A percentile compares a stretch with the other conserved stretches of the same genome.
These are phyloP conservation scores for Candida khao-thaluensis DNA, from an alignment of 805 yeast species.

Conservation along the genomic window DNA sequence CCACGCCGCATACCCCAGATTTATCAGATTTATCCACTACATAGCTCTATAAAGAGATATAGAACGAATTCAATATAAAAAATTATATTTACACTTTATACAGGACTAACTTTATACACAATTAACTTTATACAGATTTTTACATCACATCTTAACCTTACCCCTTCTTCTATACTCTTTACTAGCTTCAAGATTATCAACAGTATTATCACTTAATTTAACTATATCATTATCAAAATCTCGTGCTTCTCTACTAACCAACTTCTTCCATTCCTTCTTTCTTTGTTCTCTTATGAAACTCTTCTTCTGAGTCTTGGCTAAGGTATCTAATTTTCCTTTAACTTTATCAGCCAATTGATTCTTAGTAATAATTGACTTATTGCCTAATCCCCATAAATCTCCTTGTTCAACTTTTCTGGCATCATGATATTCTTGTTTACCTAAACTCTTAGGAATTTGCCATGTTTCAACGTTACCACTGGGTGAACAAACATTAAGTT, in stretches of 20 bases:
- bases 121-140: no score
- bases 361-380: slow-evolving; percentile 34
- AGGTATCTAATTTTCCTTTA: slow-evolving; percentile 33
- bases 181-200: slow-evolving; percentile 31
- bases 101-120: no score
- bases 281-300: slow-evolving; percentile 36
- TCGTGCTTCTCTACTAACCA: slow-evolving; percentile 23
- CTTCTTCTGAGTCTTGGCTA: slow-evolving; percentile 39
- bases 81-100: no score
- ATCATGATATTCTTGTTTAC: slow-evolving; percentile 78
- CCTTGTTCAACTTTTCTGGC: slow-evolving; percentile 84
- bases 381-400: slow-evolving; percentile 73
- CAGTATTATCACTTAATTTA: slow-evolving; percentile 26
- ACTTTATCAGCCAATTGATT: slow-evolving; percentile 29
- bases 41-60: no score
- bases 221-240: slow-evolving; percentile 27
- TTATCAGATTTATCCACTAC: no score
- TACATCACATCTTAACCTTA: no score
- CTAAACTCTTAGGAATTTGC: slow-evolving; percentile 78
- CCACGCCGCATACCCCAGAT: no score
- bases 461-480: slow-evolving; percentile 82
- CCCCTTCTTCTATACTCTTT: slow-evolving; percentile 33
- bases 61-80: no score
- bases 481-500: slow-evolving; percentile 74
- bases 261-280: slow-evolving; percentile 34